These are phyloP conservation scores for Beta corolliflora DNA, from an alignment of 179 eudicot species.

Conservation along the genomic window DNA sequence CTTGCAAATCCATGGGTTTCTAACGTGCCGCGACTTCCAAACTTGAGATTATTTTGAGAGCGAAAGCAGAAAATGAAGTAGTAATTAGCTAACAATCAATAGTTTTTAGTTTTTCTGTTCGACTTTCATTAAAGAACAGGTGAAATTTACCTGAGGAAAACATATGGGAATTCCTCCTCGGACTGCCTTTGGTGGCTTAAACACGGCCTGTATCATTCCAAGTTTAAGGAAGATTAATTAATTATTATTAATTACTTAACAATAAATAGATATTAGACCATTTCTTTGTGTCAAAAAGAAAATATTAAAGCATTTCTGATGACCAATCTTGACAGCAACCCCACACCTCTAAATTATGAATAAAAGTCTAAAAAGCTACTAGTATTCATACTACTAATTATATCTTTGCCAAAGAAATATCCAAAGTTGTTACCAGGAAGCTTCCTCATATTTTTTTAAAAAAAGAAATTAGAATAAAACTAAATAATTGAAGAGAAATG, in stretches of 20 bases:
- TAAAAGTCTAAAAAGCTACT: background rate
- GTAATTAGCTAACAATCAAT: background rate
- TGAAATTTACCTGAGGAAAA: conserved; percentile 80
- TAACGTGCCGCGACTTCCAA: conserved; percentile 73
- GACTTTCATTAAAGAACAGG: background rate
- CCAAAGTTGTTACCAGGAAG: conserved; percentile 8
- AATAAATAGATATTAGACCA: conserved; percentile 3
- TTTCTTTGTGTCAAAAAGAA: background rate
- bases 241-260: background rate
- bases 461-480: background rate
- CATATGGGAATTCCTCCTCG: conserved; percentile 94
- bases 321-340: conserved; percentile 21
- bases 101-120: background rate
- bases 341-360: conserved; percentile 1
- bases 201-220: conserved; percentile 56
- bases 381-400: background rate
- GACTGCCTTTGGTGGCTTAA: conserved; percentile 70
- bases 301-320: background rate
- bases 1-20: conserved; percentile 91
- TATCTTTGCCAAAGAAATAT: background rate
- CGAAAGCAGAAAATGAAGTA: background rate
- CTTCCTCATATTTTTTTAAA: background rate
- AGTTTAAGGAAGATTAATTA: background rate
- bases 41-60: conserved; percentile 31
- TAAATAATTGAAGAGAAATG: background rate